Percentiles rank a stretch among this genome's conserved stretches.
phyloP scores from a whole-genome alignment of 441 rosid species.

The Flueggea neowawraea region DNA sequence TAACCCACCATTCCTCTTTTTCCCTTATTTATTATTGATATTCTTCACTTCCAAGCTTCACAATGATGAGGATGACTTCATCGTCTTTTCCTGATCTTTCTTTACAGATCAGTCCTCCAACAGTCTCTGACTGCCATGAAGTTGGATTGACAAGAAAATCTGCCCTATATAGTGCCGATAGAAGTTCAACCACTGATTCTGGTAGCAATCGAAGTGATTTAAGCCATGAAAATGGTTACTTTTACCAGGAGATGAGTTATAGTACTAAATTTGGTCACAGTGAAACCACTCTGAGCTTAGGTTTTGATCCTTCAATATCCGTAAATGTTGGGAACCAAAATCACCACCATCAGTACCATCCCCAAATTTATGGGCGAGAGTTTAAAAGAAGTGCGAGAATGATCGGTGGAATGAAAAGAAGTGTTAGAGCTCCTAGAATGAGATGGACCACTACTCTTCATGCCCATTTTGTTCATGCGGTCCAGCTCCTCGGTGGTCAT shows the following conservation, averaged over 20 bases:
- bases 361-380: constrained; percentile 64
- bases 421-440: constrained; percentile 93
- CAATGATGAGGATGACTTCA: constrained; percentile 27
- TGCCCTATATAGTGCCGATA: constrained; percentile 26
- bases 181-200: constrained; percentile 65
- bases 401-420: constrained; percentile 51
- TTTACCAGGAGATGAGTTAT: constrained; percentile 21
- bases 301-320: constrained; percentile 37
- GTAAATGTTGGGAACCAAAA: constrained; percentile 15
- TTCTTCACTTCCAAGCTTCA: constrained; percentile 26
- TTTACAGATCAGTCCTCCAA: constrained; percentile 85
- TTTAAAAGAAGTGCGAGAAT: constrained; percentile 67
- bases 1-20: constrained; percentile 15
- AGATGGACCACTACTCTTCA: constrained; percentile 98
- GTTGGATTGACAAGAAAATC: constrained; percentile 23
- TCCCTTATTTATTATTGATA: constrained; percentile 12
- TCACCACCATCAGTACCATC: constrained; percentile 20
- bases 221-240: constrained; percentile 60
- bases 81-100: constrained; percentile 72
- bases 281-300: constrained; percentile 58
- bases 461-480: constrained; percentile 94
- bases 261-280: constrained; percentile 13
- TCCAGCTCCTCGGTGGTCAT: constrained; percentile 99
- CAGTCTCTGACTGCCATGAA: constrained; percentile 24
- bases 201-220: constrained; percentile 76